A percentile compares a stretch with the other conserved stretches of the same genome.
These are phyloP conservation scores for Brassica carinata DNA, from an alignment of 345 rosid genomes.

Conservation along the genomic window DNA sequence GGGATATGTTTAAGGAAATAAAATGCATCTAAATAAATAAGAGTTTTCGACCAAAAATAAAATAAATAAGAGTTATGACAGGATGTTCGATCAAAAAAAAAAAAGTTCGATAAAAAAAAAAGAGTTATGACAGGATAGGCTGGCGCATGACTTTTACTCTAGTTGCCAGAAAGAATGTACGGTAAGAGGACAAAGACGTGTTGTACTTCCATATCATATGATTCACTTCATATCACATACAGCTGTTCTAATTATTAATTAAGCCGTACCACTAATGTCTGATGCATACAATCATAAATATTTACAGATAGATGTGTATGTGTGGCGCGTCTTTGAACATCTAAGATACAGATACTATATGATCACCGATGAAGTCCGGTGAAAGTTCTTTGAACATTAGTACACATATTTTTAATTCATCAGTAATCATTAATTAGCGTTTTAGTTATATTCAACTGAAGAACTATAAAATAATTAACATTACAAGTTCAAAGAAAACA, in stretches of 20 bases:
- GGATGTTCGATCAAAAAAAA: too few species aligned
- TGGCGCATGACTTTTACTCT: slow-evolving; percentile 34
- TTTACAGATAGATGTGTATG: slow-evolving; percentile 18
- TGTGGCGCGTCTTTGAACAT: slow-evolving; percentile 12
- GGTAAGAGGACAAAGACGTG: slow-evolving; percentile 45
- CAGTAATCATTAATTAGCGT: slow-evolving; percentile 10
- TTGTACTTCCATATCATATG: slow-evolving; percentile 37
- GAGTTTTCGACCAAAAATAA: too few species aligned
- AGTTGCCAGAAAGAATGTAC: slow-evolving; percentile 39
- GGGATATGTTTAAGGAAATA: background rate
- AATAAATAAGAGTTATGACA: background rate
- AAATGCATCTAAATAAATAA: background rate
- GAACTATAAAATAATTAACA: background rate
- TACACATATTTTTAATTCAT: background rate
- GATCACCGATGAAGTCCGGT: background rate
- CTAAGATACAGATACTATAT: slow-evolving; percentile 2
- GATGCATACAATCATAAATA: slow-evolving; percentile 25
- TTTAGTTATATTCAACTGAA: background rate
- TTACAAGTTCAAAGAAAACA: background rate
- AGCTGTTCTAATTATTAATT: slow-evolving; percentile 25
- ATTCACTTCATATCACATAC: slow-evolving; percentile 27
- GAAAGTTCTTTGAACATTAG: slow-evolving; percentile 28
- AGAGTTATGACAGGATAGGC: background rate
- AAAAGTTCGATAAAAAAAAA: too few species aligned
- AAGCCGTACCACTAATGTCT: slow-evolving; percentile 32